Conservation (phyloP, 345 rosid species). For the Lenwebbia sp. region DNA sequence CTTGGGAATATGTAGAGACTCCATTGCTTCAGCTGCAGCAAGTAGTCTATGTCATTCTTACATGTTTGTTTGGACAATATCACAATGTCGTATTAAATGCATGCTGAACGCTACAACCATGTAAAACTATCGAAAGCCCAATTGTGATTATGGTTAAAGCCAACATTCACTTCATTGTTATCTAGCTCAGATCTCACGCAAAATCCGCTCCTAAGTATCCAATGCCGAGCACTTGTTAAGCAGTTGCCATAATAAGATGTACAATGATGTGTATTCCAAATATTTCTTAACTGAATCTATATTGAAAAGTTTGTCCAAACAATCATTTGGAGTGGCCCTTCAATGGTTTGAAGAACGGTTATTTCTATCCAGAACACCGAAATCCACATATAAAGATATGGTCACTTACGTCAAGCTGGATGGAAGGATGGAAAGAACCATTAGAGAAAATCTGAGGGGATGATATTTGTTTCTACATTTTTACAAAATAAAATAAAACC, state of each 20-base stretch:
- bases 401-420: background rate
- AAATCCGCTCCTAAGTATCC: background rate
- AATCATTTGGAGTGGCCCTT: background rate
- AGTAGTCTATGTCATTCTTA: background rate
- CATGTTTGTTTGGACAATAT: background rate
- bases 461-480: background rate
- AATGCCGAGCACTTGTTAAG: background rate
- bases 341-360: background rate
- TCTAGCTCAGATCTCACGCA: background rate
- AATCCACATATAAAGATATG: background rate
- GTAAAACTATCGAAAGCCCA: background rate
- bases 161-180: background rate
- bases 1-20: constrained; percentile 63
- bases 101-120: background rate
- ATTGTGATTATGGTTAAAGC: background rate
- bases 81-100: background rate
- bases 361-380: background rate
- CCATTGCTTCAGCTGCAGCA: constrained; percentile 66
- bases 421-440: background rate
- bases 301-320: background rate
- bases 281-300: background rate
- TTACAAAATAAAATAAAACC: background rate
- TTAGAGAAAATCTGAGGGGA: background rate
- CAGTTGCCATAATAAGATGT: background rate
- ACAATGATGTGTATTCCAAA: background rate